A percentile compares a stretch with the other conserved stretches of the same genome.
These are phyloP conservation scores for Hansenula anomala DNA, from an alignment of 1,139 yeast genomes.

Conservation along the genomic window DNA sequence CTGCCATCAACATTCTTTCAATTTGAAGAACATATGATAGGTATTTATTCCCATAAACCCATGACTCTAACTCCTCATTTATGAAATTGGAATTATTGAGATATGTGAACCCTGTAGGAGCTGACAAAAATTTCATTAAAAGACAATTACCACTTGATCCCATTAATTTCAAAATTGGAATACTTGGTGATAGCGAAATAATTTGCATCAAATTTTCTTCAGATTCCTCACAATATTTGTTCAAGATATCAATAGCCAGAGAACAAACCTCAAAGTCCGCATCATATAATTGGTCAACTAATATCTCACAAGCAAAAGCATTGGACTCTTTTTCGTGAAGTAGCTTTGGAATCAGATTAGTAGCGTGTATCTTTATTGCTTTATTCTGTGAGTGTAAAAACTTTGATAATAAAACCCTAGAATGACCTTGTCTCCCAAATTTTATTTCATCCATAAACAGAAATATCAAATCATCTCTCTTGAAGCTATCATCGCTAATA, in stretches of 20 bases:
- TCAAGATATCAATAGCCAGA: conserved; percentile 49
- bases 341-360: conserved; percentile 46
- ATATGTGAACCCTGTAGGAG: conserved; percentile 51
- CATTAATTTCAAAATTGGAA: conserved; percentile 32
- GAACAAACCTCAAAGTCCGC: conserved; percentile 51
- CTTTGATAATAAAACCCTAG: conserved; percentile 62
- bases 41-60: conserved; percentile 50
- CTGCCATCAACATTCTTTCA: conserved; percentile 30
- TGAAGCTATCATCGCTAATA: conserved; percentile 51
- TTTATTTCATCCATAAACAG: conserved; percentile 58
- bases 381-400: conserved; percentile 54
- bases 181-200: conserved; percentile 36
- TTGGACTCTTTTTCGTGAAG: conserved; percentile 24
- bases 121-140: conserved; percentile 48
- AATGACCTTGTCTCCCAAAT: conserved; percentile 58
- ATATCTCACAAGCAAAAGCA: conserved; percentile 36
- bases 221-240: conserved; percentile 39
- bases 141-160: conserved; percentile 39
- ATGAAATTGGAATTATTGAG: conserved; percentile 48
- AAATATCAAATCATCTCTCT: conserved; percentile 56
- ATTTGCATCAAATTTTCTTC: conserved; percentile 36
- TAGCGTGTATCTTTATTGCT: conserved; percentile 50
- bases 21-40: conserved; percentile 47
- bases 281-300: conserved; percentile 72
- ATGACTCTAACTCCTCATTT: conserved; percentile 50